Percentiles rank a stretch among this genome's conserved stretches.
These are phyloP conservation scores for Trichopus zeylanicus DNA, from an alignment of 116 monocot genomes.

Conservation along the genomic window DNA sequence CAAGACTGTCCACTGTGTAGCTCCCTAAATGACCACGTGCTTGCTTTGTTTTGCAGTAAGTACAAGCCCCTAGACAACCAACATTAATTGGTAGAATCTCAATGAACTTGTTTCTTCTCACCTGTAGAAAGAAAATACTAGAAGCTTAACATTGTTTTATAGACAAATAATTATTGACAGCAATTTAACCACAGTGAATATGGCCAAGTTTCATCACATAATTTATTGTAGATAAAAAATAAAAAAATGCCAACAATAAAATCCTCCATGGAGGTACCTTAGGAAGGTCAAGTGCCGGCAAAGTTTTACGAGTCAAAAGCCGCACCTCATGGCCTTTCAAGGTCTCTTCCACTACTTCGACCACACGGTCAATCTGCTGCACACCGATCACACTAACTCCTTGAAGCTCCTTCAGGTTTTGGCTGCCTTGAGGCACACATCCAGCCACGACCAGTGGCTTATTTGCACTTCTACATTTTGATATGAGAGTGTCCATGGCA, in stretches of 20 bases:
- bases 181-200: no score
- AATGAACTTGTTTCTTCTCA: conserved; percentile 93
- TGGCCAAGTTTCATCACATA: no score
- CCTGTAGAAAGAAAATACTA: conserved; percentile 30
- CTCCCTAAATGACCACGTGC: conserved; percentile 97
- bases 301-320: conserved; percentile 71
- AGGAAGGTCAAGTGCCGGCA: conserved; percentile 89
- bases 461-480: conserved; percentile 71
- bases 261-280: conserved; percentile 46
- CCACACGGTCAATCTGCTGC: conserved; percentile 98
- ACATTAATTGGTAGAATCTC: conserved; percentile 99
- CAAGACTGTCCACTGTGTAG: conserved; percentile 78
- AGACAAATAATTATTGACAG: neutral
- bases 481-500: conserved; percentile 92
- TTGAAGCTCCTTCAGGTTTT: conserved; percentile 85
- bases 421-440: conserved; percentile 98
- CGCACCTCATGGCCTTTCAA: conserved; percentile 97
- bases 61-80: conserved; percentile 99
- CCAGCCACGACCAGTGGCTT: conserved; percentile 92
- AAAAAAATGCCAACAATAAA: neutral
- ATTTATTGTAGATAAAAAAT: no score
- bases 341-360: conserved; percentile 99
- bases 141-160: neutral
- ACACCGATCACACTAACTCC: conserved; percentile 94
- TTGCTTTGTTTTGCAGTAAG: conserved; percentile 99